These are phyloP conservation scores for Aspergillus sp. DNA, from an alignment of 2,329 filamentous ascomycete genomes.

Conservation along the genomic window DNA sequence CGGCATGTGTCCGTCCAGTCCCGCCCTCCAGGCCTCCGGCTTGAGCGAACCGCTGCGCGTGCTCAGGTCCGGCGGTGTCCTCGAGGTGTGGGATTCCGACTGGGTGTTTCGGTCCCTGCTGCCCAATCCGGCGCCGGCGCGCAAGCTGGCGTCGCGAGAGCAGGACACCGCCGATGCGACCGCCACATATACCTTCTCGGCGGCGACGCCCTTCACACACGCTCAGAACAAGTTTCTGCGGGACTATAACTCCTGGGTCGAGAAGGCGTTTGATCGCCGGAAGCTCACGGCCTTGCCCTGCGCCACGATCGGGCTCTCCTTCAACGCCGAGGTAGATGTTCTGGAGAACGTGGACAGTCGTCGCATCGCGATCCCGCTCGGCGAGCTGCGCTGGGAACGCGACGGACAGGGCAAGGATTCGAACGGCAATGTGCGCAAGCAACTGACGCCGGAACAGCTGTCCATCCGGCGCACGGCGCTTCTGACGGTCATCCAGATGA, in stretches of 20 bases:
- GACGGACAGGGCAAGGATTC: constrained; percentile 51
- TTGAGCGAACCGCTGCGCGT: constrained; percentile 75
- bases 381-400: constrained; percentile 82
- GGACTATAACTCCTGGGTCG: constrained; percentile 81
- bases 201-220: constrained; percentile 77
- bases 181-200: constrained; percentile 78
- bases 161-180: constrained; percentile 64
- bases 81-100: constrained; percentile 91
- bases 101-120: constrained; percentile 78
- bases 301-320: constrained; percentile 69
- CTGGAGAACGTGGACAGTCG: constrained; percentile 69
- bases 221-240: constrained; percentile 79
- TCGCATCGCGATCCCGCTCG: constrained; percentile 81
- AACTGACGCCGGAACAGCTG: constrained; percentile 66
- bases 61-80: constrained; percentile 70
- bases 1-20: constrained; percentile 64
- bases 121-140: constrained; percentile 67
- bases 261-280: constrained; percentile 69
- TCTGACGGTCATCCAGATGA: constrained; percentile 75
- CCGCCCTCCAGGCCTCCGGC: constrained; percentile 53
- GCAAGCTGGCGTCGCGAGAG: constrained; percentile 60
- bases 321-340: constrained; percentile 75
- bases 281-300: constrained; percentile 75
- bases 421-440: constrained; percentile 40
- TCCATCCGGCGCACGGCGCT: constrained; percentile 78